These are phyloP conservation scores for Medicago lupulina DNA, from an alignment of 306 rosid genomes.

Conservation along the genomic window DNA sequence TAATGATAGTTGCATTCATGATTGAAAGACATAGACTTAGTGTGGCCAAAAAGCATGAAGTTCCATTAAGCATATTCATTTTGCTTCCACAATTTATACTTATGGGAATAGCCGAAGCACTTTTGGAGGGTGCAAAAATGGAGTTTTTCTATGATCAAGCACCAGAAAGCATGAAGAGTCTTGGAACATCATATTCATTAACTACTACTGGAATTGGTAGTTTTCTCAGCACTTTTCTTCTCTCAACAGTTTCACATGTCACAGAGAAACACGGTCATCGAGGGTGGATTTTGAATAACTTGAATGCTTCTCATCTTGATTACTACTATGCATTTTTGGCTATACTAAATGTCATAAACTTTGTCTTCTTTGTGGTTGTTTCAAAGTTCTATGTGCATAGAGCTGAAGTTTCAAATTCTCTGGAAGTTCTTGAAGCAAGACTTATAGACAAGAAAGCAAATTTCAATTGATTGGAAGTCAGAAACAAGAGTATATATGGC, in stretches of 20 bases:
- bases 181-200: conserved; percentile 70
- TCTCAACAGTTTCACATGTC: conserved; percentile 51
- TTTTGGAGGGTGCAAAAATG: conserved; percentile 63
- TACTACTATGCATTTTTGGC: conserved; percentile 63
- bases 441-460: conserved; percentile 46
- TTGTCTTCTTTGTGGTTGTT: conserved; percentile 54
- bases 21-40: conserved; percentile 63
- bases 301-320: conserved; percentile 68
- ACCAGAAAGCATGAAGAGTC: conserved; percentile 79
- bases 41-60: conserved; percentile 47
- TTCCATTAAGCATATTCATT: conserved; percentile 66
- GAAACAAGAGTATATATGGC: neutral
- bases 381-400: conserved; percentile 59
- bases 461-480: neutral
- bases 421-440: conserved; percentile 52
- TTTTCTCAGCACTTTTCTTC: conserved; percentile 66
- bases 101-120: conserved; percentile 64
- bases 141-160: conserved; percentile 87
- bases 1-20: conserved; percentile 56
- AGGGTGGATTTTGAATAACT: conserved; percentile 73
- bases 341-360: conserved; percentile 52
- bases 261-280: conserved; percentile 50
- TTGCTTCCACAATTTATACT: conserved; percentile 71
- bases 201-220: conserved; percentile 67
- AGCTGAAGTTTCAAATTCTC: conserved; percentile 74